Base-by-base conservation (phyloP, 164 flowering plant species). In the Umbellularia californica region DNA sequence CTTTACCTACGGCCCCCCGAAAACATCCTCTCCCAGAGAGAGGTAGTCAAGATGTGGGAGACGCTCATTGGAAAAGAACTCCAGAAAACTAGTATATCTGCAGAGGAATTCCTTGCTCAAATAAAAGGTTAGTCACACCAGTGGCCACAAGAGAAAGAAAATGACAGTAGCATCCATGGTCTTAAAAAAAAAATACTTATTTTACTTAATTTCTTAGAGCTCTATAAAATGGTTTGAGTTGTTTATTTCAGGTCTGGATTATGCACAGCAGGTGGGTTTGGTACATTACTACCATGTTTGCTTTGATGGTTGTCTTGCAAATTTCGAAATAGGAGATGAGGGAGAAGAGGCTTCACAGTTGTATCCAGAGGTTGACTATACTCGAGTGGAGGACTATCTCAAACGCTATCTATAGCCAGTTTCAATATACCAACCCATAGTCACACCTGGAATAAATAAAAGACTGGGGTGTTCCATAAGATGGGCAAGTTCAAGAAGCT, bases 41-140 rank as follows among this genome's bases (percentile, higher is more conserved):
- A 90, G 70, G 71, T 91, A 2, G 87, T 90, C 19, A 75, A 75
- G n/a, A 79, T 77, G 0, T 91, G 97, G 97, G 94, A 91, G 79
- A 80, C 85, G n/a, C 83, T 85, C 5, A 86, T 83, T 7, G 88
- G 90, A 0, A 85, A 87, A 74, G 72, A 79, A 58, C 77, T 91
- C 15, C 17, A 81, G 0, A 90, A 88, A 72, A 67, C 80, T 6
- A 76, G 77, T 5, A 73, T 88, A 51, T 81, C 90, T 0, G 47
- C 62, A 11, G 75, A 88, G 28, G 87, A 88, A 4, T 87, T 87
- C 69, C 69, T 85, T 2, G 82, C 81, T 58, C 9, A 68, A 65
- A 81, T 86, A 80, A 83, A 81, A 84, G 90, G 93, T 88, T 58
- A n/a, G 41, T 3, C 67, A 64, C 13, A 41, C 2, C 47, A 41